Conservation (phyloP, 345 rosid genomes). For the Punica granatum region DNA sequence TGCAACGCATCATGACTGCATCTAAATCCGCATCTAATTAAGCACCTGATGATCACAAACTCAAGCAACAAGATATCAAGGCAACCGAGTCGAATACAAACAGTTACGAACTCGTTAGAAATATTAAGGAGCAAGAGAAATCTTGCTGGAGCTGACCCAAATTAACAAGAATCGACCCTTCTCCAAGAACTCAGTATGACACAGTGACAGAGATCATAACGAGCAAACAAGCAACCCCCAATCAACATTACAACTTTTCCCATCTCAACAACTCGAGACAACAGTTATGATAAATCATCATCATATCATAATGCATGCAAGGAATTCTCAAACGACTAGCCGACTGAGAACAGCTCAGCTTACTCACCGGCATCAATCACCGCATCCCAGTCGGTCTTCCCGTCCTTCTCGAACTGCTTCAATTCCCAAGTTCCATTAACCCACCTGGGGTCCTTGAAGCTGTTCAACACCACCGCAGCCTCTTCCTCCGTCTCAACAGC, state of each 20-base stretch:
- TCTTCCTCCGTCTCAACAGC: slow-evolving; percentile 24
- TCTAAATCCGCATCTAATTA: too few species aligned
- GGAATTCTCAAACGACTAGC: slow-evolving; percentile 1
- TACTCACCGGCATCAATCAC: slow-evolving; percentile 86
- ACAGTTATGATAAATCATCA: too few species aligned
- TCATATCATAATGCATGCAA: not conserved
- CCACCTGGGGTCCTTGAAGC: slow-evolving; percentile 69
- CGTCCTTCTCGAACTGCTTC: slow-evolving; percentile 57
- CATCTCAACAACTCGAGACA: not conserved
- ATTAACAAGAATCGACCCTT: too few species aligned
- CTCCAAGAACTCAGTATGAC: too few species aligned
- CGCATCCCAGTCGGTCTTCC: slow-evolving; percentile 75
- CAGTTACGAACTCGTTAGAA: too few species aligned
- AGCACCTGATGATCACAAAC: too few species aligned
- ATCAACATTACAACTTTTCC: not conserved
- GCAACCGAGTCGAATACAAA: too few species aligned
- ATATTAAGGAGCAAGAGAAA: too few species aligned
- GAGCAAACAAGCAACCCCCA: not conserved
- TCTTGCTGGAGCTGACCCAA: too few species aligned
- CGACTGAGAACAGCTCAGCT: not conserved
- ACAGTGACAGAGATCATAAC: too few species aligned
- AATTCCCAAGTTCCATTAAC: slow-evolving; percentile 90
- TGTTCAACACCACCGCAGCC: slow-evolving; percentile 21
- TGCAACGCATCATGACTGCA: too few species aligned
- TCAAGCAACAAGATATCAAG: too few species aligned